A percentile compares a stretch with the other conserved stretches of the same genome.
These are phyloP conservation scores for Mycena haematopus DNA, from an alignment of 768 basidiomycete genomes.

Conservation along the genomic window DNA sequence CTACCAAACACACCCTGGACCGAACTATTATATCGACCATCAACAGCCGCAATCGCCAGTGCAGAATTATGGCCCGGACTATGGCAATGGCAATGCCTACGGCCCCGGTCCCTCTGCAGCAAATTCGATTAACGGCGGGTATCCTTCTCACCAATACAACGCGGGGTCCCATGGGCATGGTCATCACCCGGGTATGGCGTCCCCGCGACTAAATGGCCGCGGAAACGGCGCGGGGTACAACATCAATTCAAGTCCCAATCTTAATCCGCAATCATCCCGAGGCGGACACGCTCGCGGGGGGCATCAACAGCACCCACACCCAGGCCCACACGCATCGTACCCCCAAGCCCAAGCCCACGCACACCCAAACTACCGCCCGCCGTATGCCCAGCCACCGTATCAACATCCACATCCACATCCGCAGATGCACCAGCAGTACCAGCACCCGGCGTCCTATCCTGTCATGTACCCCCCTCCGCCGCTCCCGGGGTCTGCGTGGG, in stretches of 20 bases:
- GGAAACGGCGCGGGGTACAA: neutral
- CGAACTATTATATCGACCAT: constrained; percentile 19
- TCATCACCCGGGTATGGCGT: constrained; percentile 12
- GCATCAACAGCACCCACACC: constrained; percentile 5
- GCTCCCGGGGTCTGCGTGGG: constrained; percentile 1
- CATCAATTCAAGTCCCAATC: neutral
- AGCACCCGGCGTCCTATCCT: constrained; percentile 1
- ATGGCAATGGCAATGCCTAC: neutral
- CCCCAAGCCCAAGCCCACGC: neutral
- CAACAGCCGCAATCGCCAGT: neutral
- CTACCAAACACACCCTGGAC: constrained; percentile 11
- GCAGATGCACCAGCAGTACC: too few relatives aligned
- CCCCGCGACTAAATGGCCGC: neutral
- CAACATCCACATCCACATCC: constrained; percentile 1
- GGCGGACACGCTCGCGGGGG: neutral
- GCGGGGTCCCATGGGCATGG: too few relatives aligned
- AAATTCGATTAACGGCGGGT: neutral
- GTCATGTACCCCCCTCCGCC: neutral
- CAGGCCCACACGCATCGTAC: neutral
- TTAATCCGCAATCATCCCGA: neutral
- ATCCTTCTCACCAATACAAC: neutral
- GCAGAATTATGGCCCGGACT: neutral
- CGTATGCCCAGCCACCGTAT: constrained; percentile 8
- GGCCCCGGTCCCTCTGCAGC: constrained; percentile 12
- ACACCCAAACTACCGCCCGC: constrained; percentile 12